Conservation (phyloP, 371 early-diverging fungal genomes). For the Mucor racemosus region DNA sequence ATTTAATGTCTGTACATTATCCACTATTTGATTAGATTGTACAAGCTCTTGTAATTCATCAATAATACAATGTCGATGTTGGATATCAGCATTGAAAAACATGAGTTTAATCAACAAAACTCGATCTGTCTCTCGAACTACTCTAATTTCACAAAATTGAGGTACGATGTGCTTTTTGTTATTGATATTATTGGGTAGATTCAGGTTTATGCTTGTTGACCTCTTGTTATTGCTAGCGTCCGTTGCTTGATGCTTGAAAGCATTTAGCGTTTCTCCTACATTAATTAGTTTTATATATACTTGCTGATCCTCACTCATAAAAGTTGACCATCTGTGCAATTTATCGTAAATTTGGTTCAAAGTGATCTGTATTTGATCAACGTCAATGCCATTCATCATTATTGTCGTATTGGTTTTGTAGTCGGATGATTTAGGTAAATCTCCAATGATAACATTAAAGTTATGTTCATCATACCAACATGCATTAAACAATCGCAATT, state of each 20-base stretch:
- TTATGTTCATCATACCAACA: constrained; percentile 57
- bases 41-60: constrained; percentile 26
- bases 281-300: constrained; percentile 25
- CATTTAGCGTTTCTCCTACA: constrained; percentile 42
- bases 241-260: constrained; percentile 3
- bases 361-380: constrained; percentile 5
- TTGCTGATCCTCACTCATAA: constrained; percentile 43
- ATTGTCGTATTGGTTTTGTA: neutral
- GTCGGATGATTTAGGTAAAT: neutral
- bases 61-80: constrained; percentile 34
- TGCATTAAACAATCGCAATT: constrained; percentile 41
- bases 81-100: constrained; percentile 60
- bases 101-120: constrained; percentile 36
- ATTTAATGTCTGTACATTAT: constrained; percentile 19
- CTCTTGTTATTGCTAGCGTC: constrained; percentile 22
- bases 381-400: neutral
- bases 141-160: constrained; percentile 47
- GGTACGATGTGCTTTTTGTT: constrained; percentile 21
- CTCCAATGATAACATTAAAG: constrained; percentile 46
- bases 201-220: constrained; percentile 22
- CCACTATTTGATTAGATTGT: constrained; percentile 22
- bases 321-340: constrained; percentile 36
- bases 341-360: constrained; percentile 16
- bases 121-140: constrained; percentile 49
- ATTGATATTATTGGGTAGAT: constrained; percentile 15